Base-by-base conservation (phyloP, 768 basidiomycete species). In the Postia placenta region DNA sequence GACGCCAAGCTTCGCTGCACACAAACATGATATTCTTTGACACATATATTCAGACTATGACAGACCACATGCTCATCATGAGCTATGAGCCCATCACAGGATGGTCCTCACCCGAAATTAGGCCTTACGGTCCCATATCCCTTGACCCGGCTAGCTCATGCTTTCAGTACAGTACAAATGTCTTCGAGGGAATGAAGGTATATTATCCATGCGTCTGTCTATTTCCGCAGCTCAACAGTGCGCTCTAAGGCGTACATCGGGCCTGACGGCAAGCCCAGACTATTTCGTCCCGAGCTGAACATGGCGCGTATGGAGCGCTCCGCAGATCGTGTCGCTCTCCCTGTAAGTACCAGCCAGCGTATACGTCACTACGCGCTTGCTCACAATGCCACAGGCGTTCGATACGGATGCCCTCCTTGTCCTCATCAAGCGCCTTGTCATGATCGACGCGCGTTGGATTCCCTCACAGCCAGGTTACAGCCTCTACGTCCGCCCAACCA, bases 221-320 rank as follows among this genome's bases (percentile, higher is more conserved):
- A 15, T 12, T 40, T n/a, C 48, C 11, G 15, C 22, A 2, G 48
- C 19, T 3, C 26, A n/a, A 38, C 9, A 23, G 27, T 44, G 40
- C 19, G 1, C 2, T 14, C 15, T 12, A 33, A 87, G 81, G 87
- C 88, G 0, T 87, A 86, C 63, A 50, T 78, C 1, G 83, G 79
- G 9, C 76, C 80, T n/a, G 74, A 87, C 50, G 91, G 90, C 1
- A 76, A 79, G 44, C 74, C 82, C 1, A 74, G 86, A 5, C 67
- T 95, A 30, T 96, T 96, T 73, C 73, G 92, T 26, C 92, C 92
- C 0, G 74, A 88, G 25, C 68, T 77, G 64, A 95, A 95, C 65
- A 92, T 94, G 89, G 76, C 75, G 23, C 84, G 93, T 23, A 75
- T 97, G 66, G 71, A 75, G 39, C 71, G 74, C 27, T 88, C 85